phyloP scores from a whole-genome alignment of 2,329 filamentous ascomycete species.

The Grosmannia clavigera region DNA sequence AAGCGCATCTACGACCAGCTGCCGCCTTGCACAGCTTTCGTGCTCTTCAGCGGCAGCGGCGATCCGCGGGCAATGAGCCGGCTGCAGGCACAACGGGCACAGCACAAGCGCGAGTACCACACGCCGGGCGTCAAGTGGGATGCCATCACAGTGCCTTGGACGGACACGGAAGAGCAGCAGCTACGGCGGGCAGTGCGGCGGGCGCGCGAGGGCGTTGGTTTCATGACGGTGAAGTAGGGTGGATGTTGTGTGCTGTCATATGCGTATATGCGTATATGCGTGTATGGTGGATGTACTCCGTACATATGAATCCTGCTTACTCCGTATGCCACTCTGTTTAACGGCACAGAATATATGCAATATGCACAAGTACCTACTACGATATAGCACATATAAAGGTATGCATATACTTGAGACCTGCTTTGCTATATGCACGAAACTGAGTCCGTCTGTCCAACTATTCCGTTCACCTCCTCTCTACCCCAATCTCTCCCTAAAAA shows the following conservation, averaged over 20 bases:
- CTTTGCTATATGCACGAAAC: too few relatives aligned
- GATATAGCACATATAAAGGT: too few relatives aligned
- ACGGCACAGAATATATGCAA: too few relatives aligned
- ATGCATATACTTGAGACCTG: too few relatives aligned
- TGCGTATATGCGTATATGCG: background rate
- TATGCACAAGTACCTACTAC: too few relatives aligned
- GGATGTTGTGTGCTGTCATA: background rate
- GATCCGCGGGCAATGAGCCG: constrained; percentile 55
- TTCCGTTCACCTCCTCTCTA: background rate
- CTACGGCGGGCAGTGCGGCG: constrained; percentile 42
- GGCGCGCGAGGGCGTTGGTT: constrained; percentile 51
- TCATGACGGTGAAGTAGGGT: constrained; percentile 48
- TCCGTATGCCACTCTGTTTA: too few relatives aligned
- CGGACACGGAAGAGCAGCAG: constrained; percentile 51
- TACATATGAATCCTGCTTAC: too few relatives aligned
- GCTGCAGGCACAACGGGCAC: constrained; percentile 46
- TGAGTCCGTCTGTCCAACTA: too few relatives aligned
- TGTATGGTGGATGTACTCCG: background rate
- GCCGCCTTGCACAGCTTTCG: constrained; percentile 52
- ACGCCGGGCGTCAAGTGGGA: constrained; percentile 53
- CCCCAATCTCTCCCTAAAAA: constrained; percentile 34
- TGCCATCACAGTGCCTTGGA: constrained; percentile 54
- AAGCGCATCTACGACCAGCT: constrained; percentile 42
- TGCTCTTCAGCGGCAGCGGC: constrained; percentile 54
- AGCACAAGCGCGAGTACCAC: constrained; percentile 53